These are phyloP conservation scores for Irpex sp. DNA, from an alignment of 1,284 basidiomycete genomes.

Conservation along the genomic window DNA sequence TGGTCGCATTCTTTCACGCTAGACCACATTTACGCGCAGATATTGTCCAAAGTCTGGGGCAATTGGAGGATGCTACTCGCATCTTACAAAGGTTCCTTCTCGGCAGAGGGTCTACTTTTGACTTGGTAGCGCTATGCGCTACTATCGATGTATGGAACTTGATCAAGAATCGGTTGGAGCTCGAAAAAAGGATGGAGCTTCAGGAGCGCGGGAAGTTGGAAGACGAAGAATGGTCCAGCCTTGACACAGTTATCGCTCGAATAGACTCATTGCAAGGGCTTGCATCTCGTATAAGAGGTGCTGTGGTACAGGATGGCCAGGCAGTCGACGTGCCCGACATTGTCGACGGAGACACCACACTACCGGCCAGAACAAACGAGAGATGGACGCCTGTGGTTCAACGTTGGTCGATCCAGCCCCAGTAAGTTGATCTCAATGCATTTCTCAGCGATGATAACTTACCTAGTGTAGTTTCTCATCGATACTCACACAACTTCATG, in stretches of 20 bases:
- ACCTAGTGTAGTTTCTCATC: constrained; percentile 61
- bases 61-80: constrained; percentile 72
- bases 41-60: constrained; percentile 53
- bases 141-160: constrained; percentile 58
- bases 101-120: constrained; percentile 63
- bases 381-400: background rate
- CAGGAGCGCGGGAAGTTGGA: constrained; percentile 31
- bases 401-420: constrained; percentile 66
- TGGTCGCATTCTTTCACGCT: constrained; percentile 75
- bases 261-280: constrained; percentile 57
- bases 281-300: constrained; percentile 54
- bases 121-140: constrained; percentile 60
- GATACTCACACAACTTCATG: constrained; percentile 53
- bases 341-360: background rate
- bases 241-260: constrained; percentile 53
- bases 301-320: constrained; percentile 37
- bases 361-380: background rate
- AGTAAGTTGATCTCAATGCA: constrained; percentile 41
- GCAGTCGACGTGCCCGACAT: constrained; percentile 12
- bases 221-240: constrained; percentile 47
- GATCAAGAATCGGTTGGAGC: constrained; percentile 44
- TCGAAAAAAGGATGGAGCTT: constrained; percentile 54
- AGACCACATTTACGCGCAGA: constrained; percentile 70
- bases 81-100: constrained; percentile 79
- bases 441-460: constrained; percentile 3